A percentile compares a stretch with the other conserved stretches of the same genome.
phyloP scores from a whole-genome alignment of 1,139 yeast genomes.

The Nadsonia starkeyi-henricii region DNA sequence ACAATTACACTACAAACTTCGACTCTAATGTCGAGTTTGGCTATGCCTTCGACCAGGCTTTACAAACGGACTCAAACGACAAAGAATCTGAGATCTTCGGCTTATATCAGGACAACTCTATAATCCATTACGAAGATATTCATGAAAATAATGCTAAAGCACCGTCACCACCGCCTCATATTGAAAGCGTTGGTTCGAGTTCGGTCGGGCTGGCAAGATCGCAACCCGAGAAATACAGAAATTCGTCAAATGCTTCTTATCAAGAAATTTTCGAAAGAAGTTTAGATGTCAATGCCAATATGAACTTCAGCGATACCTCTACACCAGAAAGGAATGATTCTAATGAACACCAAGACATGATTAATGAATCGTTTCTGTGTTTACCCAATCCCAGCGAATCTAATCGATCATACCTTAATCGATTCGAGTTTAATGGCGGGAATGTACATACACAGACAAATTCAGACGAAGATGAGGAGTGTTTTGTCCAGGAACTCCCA shows the following conservation, averaged over 20 bases:
- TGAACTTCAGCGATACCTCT: too few relatives aligned
- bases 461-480: not conserved
- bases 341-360: too few relatives aligned
- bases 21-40: not conserved
- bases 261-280: too few relatives aligned
- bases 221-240: too few relatives aligned
- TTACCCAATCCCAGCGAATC: too few relatives aligned
- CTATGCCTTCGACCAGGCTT: too few relatives aligned
- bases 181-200: not conserved
- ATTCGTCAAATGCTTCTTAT: too few relatives aligned
- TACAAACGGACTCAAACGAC: not conserved
- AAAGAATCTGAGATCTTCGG: not conserved
- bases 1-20: not conserved
- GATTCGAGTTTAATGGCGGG: not conserved
- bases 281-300: too few relatives aligned
- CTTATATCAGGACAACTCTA: not conserved
- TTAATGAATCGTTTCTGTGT: too few relatives aligned
- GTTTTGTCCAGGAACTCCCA: not conserved
- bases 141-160: not conserved
- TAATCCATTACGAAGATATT: not conserved
- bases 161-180: not conserved
- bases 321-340: too few relatives aligned
- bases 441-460: not conserved
- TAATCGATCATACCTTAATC: too few relatives aligned
- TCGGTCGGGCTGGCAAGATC: too few relatives aligned